A percentile compares a stretch with the other conserved stretches of the same genome.
Conservation (phyloP, 148 eudicot genomes). For the Camellia lanceoleosa region DNA sequence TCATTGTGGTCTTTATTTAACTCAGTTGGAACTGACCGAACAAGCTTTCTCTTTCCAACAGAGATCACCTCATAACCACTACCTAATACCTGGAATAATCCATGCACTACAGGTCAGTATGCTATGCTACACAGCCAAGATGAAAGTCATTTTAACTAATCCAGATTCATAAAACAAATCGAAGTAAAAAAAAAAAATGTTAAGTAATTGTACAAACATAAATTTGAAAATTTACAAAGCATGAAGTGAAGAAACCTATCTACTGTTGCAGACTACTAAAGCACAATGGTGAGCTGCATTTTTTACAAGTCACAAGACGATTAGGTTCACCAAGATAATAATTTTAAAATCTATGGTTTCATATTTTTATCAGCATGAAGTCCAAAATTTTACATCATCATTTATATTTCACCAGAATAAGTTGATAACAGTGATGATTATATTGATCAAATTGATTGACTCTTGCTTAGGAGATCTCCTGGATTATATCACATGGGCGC, state of each 20-base stretch:
- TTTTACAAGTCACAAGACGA: not conserved
- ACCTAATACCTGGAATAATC: slow-evolving; percentile 66
- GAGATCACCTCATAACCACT: slow-evolving; percentile 97
- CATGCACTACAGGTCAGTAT: not conserved
- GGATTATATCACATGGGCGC: no score
- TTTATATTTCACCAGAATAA: not conserved
- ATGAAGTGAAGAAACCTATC: not conserved
- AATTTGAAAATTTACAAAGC: not conserved
- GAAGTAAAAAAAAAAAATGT: not conserved
- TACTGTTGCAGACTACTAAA: not conserved
- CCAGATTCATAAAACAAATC: not conserved
- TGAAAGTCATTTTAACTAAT: not conserved
- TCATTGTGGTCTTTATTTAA: slow-evolving; percentile 96
- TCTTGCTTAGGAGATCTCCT: no score
- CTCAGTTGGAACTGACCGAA: slow-evolving; percentile 95
- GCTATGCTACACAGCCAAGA: not conserved
- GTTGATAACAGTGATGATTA: not conserved
- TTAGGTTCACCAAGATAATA: not conserved
- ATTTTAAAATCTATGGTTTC: not conserved
- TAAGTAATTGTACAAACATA: not conserved
- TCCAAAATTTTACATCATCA: not conserved
- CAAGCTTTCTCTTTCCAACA: slow-evolving; percentile 89
- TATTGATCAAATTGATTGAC: not conserved
- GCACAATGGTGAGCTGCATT: not conserved
- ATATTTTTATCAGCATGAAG: not conserved